These are phyloP conservation scores for Fusarium sp. DNA, from an alignment of 2,329 filamentous ascomycete genomes.

Conservation along the genomic window DNA sequence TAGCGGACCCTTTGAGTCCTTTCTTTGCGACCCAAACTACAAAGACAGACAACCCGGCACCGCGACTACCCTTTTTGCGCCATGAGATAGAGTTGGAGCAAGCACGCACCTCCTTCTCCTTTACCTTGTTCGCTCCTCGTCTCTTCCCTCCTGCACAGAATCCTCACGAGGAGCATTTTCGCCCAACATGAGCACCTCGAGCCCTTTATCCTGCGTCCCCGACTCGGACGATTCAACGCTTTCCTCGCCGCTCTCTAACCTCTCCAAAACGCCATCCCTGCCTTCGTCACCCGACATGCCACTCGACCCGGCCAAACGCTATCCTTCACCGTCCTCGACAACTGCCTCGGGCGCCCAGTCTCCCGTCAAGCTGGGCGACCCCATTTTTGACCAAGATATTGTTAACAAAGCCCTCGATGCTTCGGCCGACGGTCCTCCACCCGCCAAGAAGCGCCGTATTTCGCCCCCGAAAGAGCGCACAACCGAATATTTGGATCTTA, in stretches of 20 bases:
- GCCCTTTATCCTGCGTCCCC: slow-evolving; percentile 49
- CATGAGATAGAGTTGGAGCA: slow-evolving; percentile 39
- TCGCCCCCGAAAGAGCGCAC: slow-evolving; percentile 75
- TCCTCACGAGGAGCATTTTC: slow-evolving; percentile 24
- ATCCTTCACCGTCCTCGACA: slow-evolving; percentile 68
- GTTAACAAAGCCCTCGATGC: slow-evolving; percentile 45
- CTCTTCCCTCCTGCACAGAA: slow-evolving; percentile 19
- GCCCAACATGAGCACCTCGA: slow-evolving; percentile 48
- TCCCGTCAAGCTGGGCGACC: slow-evolving; percentile 63
- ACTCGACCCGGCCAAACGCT: slow-evolving; percentile 60
- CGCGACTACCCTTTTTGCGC: slow-evolving; percentile 30
- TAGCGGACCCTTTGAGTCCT: slow-evolving; percentile 4
- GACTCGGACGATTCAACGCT: slow-evolving; percentile 58
- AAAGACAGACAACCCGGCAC: slow-evolving; percentile 15
- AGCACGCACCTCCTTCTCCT: slow-evolving; percentile 23
- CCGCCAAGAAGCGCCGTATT: slow-evolving; percentile 83
- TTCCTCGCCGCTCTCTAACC: slow-evolving; percentile 69
- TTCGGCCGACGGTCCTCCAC: slow-evolving; percentile 72
- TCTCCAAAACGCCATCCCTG: slow-evolving; percentile 68
- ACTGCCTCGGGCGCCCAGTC: slow-evolving; percentile 66
- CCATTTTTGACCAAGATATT: slow-evolving; percentile 54
- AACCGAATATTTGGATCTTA: slow-evolving; percentile 86
- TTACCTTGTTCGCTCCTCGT: slow-evolving; percentile 31
- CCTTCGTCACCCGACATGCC: slow-evolving; percentile 62
- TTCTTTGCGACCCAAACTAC: slow-evolving; percentile 23